Percentiles rank a stretch among this genome's conserved stretches.
Conservation (phyloP, 2,329 filamentous ascomycete species). For the Claviceps citrina region DNA sequence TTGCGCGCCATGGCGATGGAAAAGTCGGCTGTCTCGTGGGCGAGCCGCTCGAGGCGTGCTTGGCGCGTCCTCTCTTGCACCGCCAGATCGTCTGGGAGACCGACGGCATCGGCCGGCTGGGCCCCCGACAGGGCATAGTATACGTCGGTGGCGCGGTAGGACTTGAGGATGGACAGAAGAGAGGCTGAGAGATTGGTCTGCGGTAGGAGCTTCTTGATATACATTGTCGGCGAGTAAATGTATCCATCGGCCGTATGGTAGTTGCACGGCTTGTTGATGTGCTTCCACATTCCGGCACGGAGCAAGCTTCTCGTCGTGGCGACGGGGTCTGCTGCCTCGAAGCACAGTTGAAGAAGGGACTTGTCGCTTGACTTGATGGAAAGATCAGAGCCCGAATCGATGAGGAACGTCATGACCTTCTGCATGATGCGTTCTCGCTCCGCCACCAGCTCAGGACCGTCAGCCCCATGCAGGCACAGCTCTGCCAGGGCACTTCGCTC, state of each 20-base stretch:
- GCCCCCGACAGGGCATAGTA: constrained; percentile 38
- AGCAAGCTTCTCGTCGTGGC: constrained; percentile 41
- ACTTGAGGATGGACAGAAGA: constrained; percentile 32
- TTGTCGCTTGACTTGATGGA: constrained; percentile 40
- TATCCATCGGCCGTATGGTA: constrained; percentile 35
- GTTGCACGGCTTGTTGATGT: constrained; percentile 45
- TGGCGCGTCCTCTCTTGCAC: constrained; percentile 35
- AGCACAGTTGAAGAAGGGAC: constrained; percentile 42
- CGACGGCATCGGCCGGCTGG: constrained; percentile 37
- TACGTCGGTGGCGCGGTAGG: constrained; percentile 36
- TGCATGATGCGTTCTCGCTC: constrained; percentile 39
- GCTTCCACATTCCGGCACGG: constrained; percentile 49
- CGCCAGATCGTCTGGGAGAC: constrained; percentile 35
- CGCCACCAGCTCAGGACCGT: constrained; percentile 27
- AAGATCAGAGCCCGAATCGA: constrained; percentile 41
- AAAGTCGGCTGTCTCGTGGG: constrained; percentile 34
- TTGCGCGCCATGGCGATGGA: constrained; percentile 30
- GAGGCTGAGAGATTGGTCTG: constrained; percentile 23
- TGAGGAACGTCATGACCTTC: constrained; percentile 39
- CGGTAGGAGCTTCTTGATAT: constrained; percentile 33
- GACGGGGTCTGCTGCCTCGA: constrained; percentile 40
- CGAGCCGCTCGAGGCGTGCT: constrained; percentile 29
- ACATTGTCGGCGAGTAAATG: constrained; percentile 51
- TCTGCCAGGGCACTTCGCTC: constrained; percentile 50
- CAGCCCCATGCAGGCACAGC: constrained; percentile 41